These are phyloP conservation scores for Dispira simplex DNA, from an alignment of 192 early-diverging fungal species.

Conservation along the genomic window DNA sequence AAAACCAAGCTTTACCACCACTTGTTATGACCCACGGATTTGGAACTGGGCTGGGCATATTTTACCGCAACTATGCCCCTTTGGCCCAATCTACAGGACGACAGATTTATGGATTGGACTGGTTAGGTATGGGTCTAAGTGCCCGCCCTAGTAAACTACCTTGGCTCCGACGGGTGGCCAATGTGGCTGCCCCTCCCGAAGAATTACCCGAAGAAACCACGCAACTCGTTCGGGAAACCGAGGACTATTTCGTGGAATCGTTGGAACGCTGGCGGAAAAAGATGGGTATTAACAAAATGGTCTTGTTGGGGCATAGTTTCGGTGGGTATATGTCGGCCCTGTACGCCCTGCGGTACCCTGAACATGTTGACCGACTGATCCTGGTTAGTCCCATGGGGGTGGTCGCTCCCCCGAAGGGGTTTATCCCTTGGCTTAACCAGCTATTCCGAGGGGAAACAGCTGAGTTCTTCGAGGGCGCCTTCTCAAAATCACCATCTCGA, in stretches of 20 bases:
- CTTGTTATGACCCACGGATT: slow-evolving; percentile 32
- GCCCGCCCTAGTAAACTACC: slow-evolving; percentile 55
- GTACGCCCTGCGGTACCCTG: slow-evolving; percentile 80
- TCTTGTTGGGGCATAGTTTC: slow-evolving; percentile 68
- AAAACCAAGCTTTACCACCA: background rate
- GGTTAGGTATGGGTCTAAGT: slow-evolving; percentile 90
- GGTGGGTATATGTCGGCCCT: slow-evolving; percentile 75
- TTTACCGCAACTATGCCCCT: slow-evolving; percentile 27
- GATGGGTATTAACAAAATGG: slow-evolving; percentile 69
- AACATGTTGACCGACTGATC: slow-evolving; percentile 73
- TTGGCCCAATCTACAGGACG: slow-evolving; percentile 23
- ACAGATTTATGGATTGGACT: slow-evolving; percentile 46
- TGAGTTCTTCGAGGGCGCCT: background rate
- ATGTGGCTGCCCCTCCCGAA: slow-evolving; percentile 13
- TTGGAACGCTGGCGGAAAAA: slow-evolving; percentile 75
- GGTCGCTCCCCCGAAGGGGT: slow-evolving; percentile 29
- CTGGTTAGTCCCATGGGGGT: slow-evolving; percentile 78
- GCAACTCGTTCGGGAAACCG: slow-evolving; percentile 29
- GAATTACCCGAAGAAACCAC: slow-evolving; percentile 24
- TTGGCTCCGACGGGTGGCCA: slow-evolving; percentile 22
- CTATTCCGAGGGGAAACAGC: slow-evolving; percentile 10
- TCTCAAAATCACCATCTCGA: slow-evolving; percentile 8
- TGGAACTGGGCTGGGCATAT: slow-evolving; percentile 29
- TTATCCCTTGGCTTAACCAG: slow-evolving; percentile 26
- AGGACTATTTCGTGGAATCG: slow-evolving; percentile 79